These are phyloP conservation scores for Vitis hybrid DNA, from an alignment of 177 flowering plant genomes.

Conservation along the genomic window DNA sequence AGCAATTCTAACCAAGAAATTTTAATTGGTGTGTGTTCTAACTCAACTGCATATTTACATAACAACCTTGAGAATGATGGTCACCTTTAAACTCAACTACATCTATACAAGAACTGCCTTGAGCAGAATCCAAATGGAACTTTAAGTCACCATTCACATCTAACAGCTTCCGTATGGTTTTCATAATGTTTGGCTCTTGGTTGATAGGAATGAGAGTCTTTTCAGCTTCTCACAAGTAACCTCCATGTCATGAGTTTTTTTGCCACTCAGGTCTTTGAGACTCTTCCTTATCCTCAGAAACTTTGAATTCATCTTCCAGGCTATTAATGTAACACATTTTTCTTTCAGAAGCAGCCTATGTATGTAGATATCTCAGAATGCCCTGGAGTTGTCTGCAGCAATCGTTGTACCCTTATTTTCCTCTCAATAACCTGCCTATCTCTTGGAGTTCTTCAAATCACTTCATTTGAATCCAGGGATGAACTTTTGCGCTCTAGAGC, in stretches of 20 bases:
- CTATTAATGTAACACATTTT: not conserved
- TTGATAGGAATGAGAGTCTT: not conserved
- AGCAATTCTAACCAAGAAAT: too few relatives aligned
- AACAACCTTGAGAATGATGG: not conserved
- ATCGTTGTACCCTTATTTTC: too few relatives aligned
- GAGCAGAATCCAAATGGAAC: not conserved
- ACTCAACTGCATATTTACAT: not conserved
- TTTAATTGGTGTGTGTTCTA: not conserved
- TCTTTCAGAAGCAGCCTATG: too few relatives aligned
- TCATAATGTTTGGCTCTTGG: not conserved
- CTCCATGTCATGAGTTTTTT: not conserved
- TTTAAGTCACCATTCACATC: not conserved
- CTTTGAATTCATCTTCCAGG: not conserved
- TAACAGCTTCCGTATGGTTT: not conserved
- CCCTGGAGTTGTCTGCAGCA: not conserved
- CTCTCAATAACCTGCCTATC: not conserved
- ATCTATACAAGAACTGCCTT: not conserved
- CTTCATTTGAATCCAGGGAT: not conserved
- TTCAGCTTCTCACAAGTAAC: not conserved
- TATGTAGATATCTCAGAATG: not conserved
- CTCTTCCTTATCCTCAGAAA: not conserved
- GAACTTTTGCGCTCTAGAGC: not conserved
- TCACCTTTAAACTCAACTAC: too few relatives aligned
- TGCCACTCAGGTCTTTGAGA: not conserved
- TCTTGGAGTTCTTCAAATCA: not conserved